Evolutionary conservation across 1,139 yeast species (phyloP).

Genomic region (Kodamaea arcana): DNA sequence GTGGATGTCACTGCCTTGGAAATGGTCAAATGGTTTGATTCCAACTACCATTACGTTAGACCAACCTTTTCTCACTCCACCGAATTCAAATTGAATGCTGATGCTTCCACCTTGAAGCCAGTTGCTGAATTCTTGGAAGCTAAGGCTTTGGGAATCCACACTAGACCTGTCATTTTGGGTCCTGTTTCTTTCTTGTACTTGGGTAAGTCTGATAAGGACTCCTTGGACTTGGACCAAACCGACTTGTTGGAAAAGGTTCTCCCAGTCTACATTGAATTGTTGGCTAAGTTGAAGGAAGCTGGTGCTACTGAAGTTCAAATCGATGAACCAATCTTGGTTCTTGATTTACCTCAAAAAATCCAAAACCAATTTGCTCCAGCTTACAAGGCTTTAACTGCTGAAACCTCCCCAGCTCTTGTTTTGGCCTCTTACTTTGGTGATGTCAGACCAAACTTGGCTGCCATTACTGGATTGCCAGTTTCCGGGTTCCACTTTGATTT

Average conservation of each 20-base stretch:
- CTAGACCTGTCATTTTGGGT: conserved; percentile 96
- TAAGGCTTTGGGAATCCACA: conserved; percentile 89
- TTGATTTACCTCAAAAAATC: conserved; percentile 83
- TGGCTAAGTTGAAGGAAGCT: conserved; percentile 82
- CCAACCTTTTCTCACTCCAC: conserved; percentile 97
- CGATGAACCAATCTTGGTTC: conserved; percentile 95
- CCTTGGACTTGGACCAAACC: conserved; percentile 91
- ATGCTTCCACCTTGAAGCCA: conserved; percentile 74
- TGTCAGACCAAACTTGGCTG: conserved; percentile 90
- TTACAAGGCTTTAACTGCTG: conserved; percentile 64
- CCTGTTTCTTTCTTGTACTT: conserved; percentile 92
- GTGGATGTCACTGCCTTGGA: conserved; percentile 98
- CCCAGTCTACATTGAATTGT: conserved; percentile 88
- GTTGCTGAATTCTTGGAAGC: conserved; percentile 98
- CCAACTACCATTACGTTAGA: conserved; percentile 99
- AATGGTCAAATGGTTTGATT: conserved; percentile 99
- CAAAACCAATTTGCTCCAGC: conserved; percentile 86
- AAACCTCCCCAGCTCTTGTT: conserved; percentile 70
- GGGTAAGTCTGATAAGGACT: conserved; percentile 98
- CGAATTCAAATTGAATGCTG: conserved; percentile 80
- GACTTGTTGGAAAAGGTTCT: conserved; percentile 80
- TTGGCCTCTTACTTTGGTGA: conserved; percentile 97
- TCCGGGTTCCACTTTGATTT: conserved; percentile 96
- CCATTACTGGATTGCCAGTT: conserved; percentile 87
- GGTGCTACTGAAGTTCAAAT: conserved; percentile 96